Evolutionary conservation across 1,139 yeast genomes (phyloP).

Genomic region (Pichia sp.): DNA sequence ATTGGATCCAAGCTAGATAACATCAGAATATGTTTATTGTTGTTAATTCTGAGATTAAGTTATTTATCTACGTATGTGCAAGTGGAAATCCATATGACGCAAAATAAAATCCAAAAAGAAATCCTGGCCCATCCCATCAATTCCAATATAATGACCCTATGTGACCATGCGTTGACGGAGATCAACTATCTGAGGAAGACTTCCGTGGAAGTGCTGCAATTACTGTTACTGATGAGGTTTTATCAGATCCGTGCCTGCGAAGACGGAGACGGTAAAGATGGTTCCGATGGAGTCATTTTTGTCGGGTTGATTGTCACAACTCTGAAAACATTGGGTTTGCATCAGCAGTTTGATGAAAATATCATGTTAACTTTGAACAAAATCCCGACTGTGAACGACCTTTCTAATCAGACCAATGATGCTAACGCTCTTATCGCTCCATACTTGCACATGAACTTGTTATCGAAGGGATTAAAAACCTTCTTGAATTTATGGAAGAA

Average conservation of each 20-base stretch:
- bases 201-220: slow-evolving; percentile 28
- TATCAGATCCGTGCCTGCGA: slow-evolving; percentile 41
- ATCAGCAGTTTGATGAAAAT: slow-evolving; percentile 30
- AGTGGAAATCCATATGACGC: neutral
- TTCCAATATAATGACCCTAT: slow-evolving; percentile 26
- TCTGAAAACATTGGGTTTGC: slow-evolving; percentile 39
- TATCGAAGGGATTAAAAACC: slow-evolving; percentile 6
- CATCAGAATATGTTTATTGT: slow-evolving; percentile 32
- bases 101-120: neutral
- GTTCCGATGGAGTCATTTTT: slow-evolving; percentile 27
- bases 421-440: slow-evolving; percentile 1
- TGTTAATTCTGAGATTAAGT: slow-evolving; percentile 35
- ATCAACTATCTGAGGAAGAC: slow-evolving; percentile 29
- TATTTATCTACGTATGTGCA: slow-evolving; percentile 17
- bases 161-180: slow-evolving; percentile 26
- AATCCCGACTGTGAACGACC: neutral
- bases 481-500: slow-evolving; percentile 22
- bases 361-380: neutral
- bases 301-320: slow-evolving; percentile 34
- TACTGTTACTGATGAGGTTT: slow-evolving; percentile 30
- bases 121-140: slow-evolving; percentile 25
- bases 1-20: slow-evolving; percentile 31
- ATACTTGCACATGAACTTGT: slow-evolving; percentile 2
- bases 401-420: neutral
- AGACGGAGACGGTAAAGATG: slow-evolving; percentile 36